Base-by-base conservation (phyloP, 331 rosid genomes). In the Malus hybrid region DNA sequence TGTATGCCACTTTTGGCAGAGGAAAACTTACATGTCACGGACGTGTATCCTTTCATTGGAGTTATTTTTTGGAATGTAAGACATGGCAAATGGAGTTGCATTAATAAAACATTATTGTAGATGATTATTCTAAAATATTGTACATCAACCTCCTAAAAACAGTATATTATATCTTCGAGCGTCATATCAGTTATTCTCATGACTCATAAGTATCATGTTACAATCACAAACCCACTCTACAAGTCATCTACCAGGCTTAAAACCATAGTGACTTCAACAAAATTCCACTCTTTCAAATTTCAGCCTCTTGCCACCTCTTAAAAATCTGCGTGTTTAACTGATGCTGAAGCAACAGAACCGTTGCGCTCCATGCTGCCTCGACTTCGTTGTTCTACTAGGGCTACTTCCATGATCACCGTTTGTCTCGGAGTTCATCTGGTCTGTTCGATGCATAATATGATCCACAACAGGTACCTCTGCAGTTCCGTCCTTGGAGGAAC, bases 311-410 rank as follows among this genome's bases (percentile, higher is more conserved):
- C 44, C 66, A 44, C 34, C 12, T 48, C 63, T 46, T n/a, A 65
- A 36, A 61, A 70, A 20, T 71, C 36, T 6, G 48, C 2, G 74
- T 39, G n/a, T 24, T 44, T n/a, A 52, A 27, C 71, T 67, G 70
- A 44, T 4, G 63, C 48, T 52, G 75, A 83, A 85, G 78, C 97
- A 85, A 71, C 84, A 89, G 73, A 73, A 68, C 4, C 76, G 2
- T 55, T 24, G 78, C 55, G 34, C 90, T 76, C 70, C 78, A 59
- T 24, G 79, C 81, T 28, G 60, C 64, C 70, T 68, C 8, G 70
- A 46, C 77, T 77, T 83, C 56, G 39, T 84, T 22, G 20, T 63
- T 76, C 20, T 75, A 32, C 60, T 54, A 28, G 72, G 74, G 34
- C 73, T 39, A 55, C 63, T 82, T 69, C 70, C 83, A 28, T 70